A percentile compares a stretch with the other conserved stretches of the same genome.
phyloP scores from a whole-genome alignment of 805 yeast species.

The Phaffomyces thermotolerans region DNA sequence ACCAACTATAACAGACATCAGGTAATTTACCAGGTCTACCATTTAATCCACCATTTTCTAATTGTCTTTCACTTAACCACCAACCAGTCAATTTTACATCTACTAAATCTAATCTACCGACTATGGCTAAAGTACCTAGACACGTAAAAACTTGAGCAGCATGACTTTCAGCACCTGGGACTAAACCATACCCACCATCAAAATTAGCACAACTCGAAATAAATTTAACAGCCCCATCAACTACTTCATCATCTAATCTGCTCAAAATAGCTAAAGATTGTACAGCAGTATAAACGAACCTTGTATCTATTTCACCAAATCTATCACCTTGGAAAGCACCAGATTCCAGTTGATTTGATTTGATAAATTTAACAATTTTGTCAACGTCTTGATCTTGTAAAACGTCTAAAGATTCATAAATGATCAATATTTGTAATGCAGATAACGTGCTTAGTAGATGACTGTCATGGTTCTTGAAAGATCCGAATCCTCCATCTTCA shows the following conservation, averaged over 20 bases:
- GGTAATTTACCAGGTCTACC: constrained; percentile 96
- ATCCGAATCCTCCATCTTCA: constrained; percentile 74
- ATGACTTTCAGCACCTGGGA: constrained; percentile 94
- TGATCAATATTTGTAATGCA: constrained; percentile 72
- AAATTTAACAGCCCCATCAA: constrained; percentile 58
- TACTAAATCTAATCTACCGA: constrained; percentile 43
- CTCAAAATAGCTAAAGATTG: constrained; percentile 68
- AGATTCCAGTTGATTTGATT: constrained; percentile 28
- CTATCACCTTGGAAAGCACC: constrained; percentile 89
- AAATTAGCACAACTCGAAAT: constrained; percentile 72
- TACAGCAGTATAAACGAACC: constrained; percentile 81
- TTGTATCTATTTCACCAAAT: constrained; percentile 88
- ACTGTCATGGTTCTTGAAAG: constrained; percentile 84
- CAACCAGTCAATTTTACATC: constrained; percentile 48
- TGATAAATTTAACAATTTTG: constrained; percentile 31
- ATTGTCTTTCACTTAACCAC: constrained; percentile 93
- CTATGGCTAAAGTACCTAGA: constrained; percentile 70
- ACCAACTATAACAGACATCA: constrained; percentile 98
- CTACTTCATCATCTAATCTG: constrained; percentile 45
- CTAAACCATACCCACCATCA: constrained; percentile 93
- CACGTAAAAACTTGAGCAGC: constrained; percentile 90
- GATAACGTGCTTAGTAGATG: constrained; percentile 81
- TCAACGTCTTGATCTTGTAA: constrained; percentile 27
- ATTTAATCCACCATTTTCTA: constrained; percentile 80
- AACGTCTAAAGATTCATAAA: constrained; percentile 51